Base-by-base conservation (phyloP, 2,329 filamentous ascomycete species). In the Neofusicoccum cordaticola region DNA sequence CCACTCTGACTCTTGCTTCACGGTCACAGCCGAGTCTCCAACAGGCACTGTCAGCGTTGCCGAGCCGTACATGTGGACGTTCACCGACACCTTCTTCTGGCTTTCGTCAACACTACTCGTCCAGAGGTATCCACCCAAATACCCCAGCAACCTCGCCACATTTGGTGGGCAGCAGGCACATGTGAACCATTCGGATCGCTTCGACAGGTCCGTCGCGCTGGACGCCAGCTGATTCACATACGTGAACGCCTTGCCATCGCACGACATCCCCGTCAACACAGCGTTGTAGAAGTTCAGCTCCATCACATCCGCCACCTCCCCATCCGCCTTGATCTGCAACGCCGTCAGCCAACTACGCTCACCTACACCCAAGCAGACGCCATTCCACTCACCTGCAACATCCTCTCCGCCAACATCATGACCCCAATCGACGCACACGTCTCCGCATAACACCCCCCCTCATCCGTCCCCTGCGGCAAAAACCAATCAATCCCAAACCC, bases 91-190 rank as follows among this genome's bases (percentile, higher is more conserved):
- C 2, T 35, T 34, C 9, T 71, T 69, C 13, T 62, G 48, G 5
- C 71, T 66, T 3, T 66, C 67, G 1, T 67, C 57, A 0, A 68
- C 66, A 0, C 77, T 74, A 41, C 77, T 79, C 22, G 80, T 80
- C 83, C 84, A 86, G 0, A 86, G 70, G 67, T 86, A 86, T 0
- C 85, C 84, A 1, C 85, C 85, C 31, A 88, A 73, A 27, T 80
- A 84, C 0, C 84, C 86, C 56, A 87, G 80, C 1, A 86, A 73
- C 31, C 85, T 77, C 22, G 83, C 80, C 0, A 88, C 75, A 67
- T 88, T 88, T 0, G 86, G 86, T 2, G 86, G 86, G 69, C 86
- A 88, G 67, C 85, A 88, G 5, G 85, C 84, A 42, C 81, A 83
- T 57, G 82, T 82, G 62, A 87, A 88, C 86, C 86, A 88, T 22